phyloP scores from a whole-genome alignment of 768 basidiomycete genomes.

The Boletales sp. region DNA sequence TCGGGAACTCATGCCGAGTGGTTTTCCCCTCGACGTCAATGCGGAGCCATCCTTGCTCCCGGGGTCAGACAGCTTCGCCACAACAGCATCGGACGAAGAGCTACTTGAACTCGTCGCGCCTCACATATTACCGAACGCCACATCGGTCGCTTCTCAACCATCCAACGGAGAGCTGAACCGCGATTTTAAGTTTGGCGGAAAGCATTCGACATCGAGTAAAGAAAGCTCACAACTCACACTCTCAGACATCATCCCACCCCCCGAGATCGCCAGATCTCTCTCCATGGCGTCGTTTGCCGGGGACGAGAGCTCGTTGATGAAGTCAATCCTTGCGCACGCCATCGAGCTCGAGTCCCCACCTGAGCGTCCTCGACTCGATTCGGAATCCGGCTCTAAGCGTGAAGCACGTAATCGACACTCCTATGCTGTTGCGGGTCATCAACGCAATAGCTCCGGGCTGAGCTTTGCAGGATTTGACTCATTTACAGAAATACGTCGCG shows the following conservation, averaged over 20 bases:
- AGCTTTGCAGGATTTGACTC: constrained; percentile 74
- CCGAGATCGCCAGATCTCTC: constrained; percentile 45
- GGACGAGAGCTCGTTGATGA: constrained; percentile 51
- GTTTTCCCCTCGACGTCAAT: constrained; percentile 25
- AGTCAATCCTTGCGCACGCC: constrained; percentile 53
- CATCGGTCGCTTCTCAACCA: constrained; percentile 39
- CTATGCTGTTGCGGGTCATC: constrained; percentile 21
- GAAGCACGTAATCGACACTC: constrained; percentile 23
- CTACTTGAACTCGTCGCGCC: constrained; percentile 12
- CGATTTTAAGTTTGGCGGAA: constrained; percentile 74
- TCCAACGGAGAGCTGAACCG: constrained; percentile 68
- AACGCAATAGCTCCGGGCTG: constrained; percentile 43
- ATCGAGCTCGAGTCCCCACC: constrained; percentile 34
- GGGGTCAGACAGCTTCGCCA: constrained; percentile 33
- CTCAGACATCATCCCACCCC: constrained; percentile 74
- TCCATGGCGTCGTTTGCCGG: constrained; percentile 43
- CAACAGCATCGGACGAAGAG: constrained; percentile 34
- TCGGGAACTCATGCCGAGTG: constrained; percentile 9
- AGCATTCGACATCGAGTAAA: constrained; percentile 11
- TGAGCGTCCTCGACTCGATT: constrained; percentile 37
- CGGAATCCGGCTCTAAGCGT: constrained; percentile 42
- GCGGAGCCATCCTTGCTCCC: constrained; percentile 37
- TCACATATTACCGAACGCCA: constrained; percentile 18
- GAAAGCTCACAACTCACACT: constrained; percentile 42
- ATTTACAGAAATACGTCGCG: constrained; percentile 75